Conservation (phyloP, 345 rosid genomes). For the Linum trigynum region DNA sequence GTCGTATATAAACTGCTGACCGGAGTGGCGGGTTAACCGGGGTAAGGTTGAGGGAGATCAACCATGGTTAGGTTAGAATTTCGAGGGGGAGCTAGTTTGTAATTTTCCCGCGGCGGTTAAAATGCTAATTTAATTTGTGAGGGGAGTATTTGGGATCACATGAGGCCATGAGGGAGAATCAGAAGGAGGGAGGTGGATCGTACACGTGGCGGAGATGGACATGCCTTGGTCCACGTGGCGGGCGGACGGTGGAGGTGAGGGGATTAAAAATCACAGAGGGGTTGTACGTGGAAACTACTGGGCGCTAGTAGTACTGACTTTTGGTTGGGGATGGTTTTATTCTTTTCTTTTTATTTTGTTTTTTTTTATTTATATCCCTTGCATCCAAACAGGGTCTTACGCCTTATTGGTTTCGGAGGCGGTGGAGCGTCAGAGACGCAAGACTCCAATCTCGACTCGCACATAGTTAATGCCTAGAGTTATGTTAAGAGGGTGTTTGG, state of each 20-base stretch:
- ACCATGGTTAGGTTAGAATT: constrained; percentile 4
- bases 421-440: too few species aligned
- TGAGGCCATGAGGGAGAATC: not conserved
- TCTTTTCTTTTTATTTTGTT: not conserved
- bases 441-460: too few species aligned
- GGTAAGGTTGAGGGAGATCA: not conserved
- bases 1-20: constrained; percentile 2
- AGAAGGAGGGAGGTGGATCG: not conserved
- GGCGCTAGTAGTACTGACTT: not conserved
- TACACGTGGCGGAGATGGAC: not conserved
- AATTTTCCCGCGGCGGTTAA: not conserved
- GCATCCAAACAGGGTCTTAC: too few species aligned
- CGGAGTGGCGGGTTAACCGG: constrained; percentile 5
- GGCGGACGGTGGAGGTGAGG: not conserved
- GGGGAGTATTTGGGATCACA: not conserved
- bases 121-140: not conserved
- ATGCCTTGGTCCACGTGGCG: constrained; percentile 1
- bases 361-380: not conserved
- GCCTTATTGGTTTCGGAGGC: too few species aligned
- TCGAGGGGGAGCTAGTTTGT: not conserved
- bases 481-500: too few species aligned
- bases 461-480: too few species aligned
- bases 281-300: not conserved
- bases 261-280: too few species aligned
- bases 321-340: not conserved